Evolutionary conservation across 2,329 filamentous ascomycete species (phyloP).

Genomic region (Pestalotiopsis sp.): DNA sequence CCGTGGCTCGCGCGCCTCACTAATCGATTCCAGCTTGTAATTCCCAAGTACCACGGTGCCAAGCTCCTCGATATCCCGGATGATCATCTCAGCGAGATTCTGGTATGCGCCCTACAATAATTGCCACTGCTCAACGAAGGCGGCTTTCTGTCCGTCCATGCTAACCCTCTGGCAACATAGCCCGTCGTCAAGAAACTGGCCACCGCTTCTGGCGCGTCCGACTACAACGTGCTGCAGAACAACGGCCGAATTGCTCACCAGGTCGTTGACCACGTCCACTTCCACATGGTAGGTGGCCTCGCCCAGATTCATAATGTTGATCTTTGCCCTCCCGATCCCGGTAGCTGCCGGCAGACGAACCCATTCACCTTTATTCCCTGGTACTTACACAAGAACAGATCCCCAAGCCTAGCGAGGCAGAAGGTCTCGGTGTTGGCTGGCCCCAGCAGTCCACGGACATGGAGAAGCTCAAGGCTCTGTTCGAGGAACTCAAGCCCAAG

Average conservation of each 20-base stretch:
- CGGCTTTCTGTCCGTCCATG: not conserved
- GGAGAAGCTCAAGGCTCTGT: constrained; percentile 78
- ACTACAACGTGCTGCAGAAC: constrained; percentile 97
- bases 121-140: not conserved
- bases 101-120: constrained; percentile 55
- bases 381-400: constrained; percentile 58
- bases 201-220: constrained; percentile 69
- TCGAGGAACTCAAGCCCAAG: constrained; percentile 86
- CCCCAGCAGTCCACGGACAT: constrained; percentile 76
- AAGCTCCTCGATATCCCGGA: constrained; percentile 94
- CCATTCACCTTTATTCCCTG: constrained; percentile 11
- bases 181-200: constrained; percentile 88
- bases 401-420: constrained; percentile 83
- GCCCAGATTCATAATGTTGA: not conserved
- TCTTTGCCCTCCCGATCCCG: not conserved
- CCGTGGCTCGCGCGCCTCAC: not conserved
- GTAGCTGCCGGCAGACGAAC: not conserved
- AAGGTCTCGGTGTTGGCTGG: constrained; percentile 84
- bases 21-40: constrained; percentile 72
- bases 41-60: constrained; percentile 91
- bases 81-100: constrained; percentile 78
- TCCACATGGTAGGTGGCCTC: constrained; percentile 75
- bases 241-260: constrained; percentile 93
- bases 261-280: constrained; percentile 89
- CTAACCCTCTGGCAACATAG: constrained; percentile 34